Percentiles rank a stretch among this genome's conserved stretches.
Conservation (phyloP, 345 rosid species). For the Salix caprea region DNA sequence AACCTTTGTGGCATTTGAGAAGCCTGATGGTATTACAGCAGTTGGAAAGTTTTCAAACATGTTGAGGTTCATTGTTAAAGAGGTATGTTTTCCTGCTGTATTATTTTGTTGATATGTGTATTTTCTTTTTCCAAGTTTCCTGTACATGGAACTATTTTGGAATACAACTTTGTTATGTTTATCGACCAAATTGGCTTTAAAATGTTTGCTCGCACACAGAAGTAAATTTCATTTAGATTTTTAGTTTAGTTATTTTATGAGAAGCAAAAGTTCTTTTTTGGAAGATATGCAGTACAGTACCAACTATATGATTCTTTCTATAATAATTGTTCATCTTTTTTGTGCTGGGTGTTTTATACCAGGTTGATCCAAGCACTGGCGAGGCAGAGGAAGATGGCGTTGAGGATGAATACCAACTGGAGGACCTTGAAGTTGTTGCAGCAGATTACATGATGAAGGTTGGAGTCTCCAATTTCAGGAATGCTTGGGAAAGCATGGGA, state of each 20-base stretch:
- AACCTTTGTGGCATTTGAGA: constrained; percentile 82
- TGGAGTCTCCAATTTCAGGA: constrained; percentile 86
- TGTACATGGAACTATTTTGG: not conserved
- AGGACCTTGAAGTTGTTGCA: constrained; percentile 91
- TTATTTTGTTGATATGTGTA: not conserved
- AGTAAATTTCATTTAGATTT: not conserved
- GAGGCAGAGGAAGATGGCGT: constrained; percentile 96
- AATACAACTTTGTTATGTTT: not conserved
- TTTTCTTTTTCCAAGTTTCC: not conserved
- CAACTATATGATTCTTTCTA: not conserved
- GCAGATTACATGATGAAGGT: constrained; percentile 89
- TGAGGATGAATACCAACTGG: constrained; percentile 95
- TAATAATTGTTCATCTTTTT: not conserved
- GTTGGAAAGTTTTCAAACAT: constrained; percentile 84
- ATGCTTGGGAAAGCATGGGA: constrained; percentile 91
- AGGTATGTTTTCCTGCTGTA: constrained; percentile 42
- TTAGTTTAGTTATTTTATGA: not conserved
- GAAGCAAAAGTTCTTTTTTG: not conserved
- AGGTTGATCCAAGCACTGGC: constrained; percentile 90
- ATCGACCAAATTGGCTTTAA: not conserved
- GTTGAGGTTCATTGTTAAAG: constrained; percentile 83
- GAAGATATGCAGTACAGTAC: not conserved
- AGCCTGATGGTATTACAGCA: constrained; percentile 75
- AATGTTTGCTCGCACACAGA: not conserved
- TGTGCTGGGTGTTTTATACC: constrained; percentile 9